Percentiles rank a stretch among this genome's conserved stretches.
Conservation (phyloP, 1,139 yeast species). For the Blastobotrys ciferrii region DNA sequence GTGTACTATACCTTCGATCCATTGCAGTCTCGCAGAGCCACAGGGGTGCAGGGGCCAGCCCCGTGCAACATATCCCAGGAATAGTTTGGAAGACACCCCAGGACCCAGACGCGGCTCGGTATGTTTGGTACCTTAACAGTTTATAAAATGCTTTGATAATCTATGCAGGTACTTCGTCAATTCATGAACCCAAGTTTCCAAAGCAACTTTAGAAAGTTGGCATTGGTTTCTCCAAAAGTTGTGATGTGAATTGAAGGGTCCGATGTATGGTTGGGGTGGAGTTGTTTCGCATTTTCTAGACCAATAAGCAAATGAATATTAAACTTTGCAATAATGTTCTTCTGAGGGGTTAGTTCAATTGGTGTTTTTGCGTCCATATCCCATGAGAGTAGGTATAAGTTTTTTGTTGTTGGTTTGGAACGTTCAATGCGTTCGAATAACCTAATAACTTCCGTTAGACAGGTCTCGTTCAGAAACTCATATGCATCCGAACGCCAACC, state of each 20-base stretch:
- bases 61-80: no score
- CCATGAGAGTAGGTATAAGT: not conserved
- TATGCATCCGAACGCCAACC: not conserved
- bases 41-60: no score
- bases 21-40: no score
- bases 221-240: not conserved
- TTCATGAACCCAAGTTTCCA: no score
- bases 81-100: no score
- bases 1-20: no score
- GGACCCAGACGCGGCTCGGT: no score
- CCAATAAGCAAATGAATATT: slow-evolving; percentile 10
- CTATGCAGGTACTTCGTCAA: no score
- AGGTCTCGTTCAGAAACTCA: slow-evolving; percentile 1
- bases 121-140: no score
- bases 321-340: slow-evolving; percentile 8
- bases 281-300: slow-evolving; percentile 5
- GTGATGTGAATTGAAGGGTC: slow-evolving; percentile 6
- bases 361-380: not conserved
- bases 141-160: no score
- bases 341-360: not conserved
- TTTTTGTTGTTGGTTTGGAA: not conserved
- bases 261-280: not conserved
- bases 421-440: not conserved
- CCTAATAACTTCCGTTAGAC: not conserved
- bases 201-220: slow-evolving; percentile 11